Evolutionary conservation across 805 yeast species (phyloP).

Genomic region (Metschnikowia rubicola): DNA sequence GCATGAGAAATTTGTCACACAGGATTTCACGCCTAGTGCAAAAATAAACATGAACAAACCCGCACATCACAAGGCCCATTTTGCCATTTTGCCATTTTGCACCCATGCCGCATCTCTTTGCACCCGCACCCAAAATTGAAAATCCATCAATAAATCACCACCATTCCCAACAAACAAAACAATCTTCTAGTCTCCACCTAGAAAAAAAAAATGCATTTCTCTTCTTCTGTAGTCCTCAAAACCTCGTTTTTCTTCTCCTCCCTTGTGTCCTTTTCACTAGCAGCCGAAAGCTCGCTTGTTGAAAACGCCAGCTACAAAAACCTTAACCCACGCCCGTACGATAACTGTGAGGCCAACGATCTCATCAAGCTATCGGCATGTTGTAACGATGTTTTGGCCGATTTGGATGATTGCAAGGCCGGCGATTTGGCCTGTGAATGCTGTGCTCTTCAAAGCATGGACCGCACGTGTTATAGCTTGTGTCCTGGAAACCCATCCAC

Average conservation of each 20-base stretch:
- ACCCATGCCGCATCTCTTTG: too few relatives aligned
- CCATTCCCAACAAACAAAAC: too few relatives aligned
- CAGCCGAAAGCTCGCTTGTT: constrained; percentile 4
- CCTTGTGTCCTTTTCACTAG: background rate
- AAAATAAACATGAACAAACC: too few relatives aligned
- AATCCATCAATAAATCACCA: too few relatives aligned
- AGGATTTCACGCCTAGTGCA: too few relatives aligned
- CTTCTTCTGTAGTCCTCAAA: background rate
- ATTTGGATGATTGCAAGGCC: constrained; percentile 48
- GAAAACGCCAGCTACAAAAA: constrained; percentile 44
- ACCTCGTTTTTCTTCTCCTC: background rate
- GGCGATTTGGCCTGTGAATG: constrained; percentile 56
- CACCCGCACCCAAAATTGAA: too few relatives aligned
- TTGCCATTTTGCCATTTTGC: too few relatives aligned
- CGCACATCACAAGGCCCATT: too few relatives aligned
- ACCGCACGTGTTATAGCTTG: constrained; percentile 43
- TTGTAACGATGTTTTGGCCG: constrained; percentile 44
- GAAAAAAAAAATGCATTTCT: background rate
- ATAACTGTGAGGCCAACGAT: constrained; percentile 43
- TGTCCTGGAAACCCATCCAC: constrained; percentile 49
- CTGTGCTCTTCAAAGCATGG: constrained; percentile 51
- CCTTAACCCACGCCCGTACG: constrained; percentile 42
- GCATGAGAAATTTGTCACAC: too few relatives aligned
- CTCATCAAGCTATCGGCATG: constrained; percentile 40
- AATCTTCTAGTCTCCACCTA: too few relatives aligned